These are phyloP conservation scores for Jamesozyma piceae DNA, from an alignment of 805 yeast species.

Conservation along the genomic window DNA sequence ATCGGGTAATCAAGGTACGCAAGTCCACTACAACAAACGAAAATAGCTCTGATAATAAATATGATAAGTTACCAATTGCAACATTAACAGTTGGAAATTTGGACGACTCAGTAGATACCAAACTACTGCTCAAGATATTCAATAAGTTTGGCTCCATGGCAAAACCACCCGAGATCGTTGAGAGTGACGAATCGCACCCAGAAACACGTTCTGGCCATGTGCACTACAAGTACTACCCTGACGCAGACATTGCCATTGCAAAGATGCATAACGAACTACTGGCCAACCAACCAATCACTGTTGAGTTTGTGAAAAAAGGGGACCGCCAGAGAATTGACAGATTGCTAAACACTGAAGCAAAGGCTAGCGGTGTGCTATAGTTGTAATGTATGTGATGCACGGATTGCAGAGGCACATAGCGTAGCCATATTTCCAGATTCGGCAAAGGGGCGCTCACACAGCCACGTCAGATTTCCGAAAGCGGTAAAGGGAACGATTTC, in stretches of 20 bases:
- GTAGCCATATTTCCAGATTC: too few relatives aligned
- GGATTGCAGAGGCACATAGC: too few relatives aligned
- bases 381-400: neutral
- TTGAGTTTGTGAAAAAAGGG: constrained; percentile 48
- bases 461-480: too few relatives aligned
- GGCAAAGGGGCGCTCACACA: too few relatives aligned
- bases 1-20: constrained; percentile 46
- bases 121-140: constrained; percentile 42
- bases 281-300: constrained; percentile 51
- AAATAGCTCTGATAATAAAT: constrained; percentile 24
- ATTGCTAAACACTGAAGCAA: constrained; percentile 55
- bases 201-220: constrained; percentile 20
- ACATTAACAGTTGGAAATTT: constrained; percentile 62
- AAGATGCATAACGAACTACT: constrained; percentile 60
- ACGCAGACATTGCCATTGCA: constrained; percentile 62
- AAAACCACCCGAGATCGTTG: neutral
- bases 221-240: constrained; percentile 51
- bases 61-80: constrained; percentile 44
- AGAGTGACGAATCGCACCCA: constrained; percentile 50
- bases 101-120: constrained; percentile 56
- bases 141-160: constrained; percentile 48
- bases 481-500: too few relatives aligned
- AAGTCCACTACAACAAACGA: neutral
- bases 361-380: constrained; percentile 9
- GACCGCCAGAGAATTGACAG: constrained; percentile 48